Conservation (phyloP, 306 rosid genomes). For the Dalbergia cultrata region DNA sequence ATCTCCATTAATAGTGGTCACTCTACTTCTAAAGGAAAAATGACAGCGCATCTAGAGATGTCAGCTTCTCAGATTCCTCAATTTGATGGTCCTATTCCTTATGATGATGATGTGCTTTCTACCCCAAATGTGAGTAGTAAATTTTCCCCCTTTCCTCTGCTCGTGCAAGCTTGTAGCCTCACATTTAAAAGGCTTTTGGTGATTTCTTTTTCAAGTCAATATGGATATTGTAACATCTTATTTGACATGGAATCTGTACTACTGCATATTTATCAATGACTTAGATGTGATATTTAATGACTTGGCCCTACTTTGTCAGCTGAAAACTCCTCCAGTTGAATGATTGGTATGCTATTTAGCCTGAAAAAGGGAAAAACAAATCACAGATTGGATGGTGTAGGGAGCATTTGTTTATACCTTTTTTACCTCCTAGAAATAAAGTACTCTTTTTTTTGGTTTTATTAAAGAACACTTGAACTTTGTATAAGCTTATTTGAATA, state of each 20-base stretch:
- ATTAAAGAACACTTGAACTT: too few species aligned
- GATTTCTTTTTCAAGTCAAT: not conserved
- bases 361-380: too few species aligned
- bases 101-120: slow-evolving; percentile 82
- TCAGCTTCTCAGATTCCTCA: slow-evolving; percentile 79
- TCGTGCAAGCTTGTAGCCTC: not conserved
- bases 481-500: too few species aligned
- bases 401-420: too few species aligned
- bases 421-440: too few species aligned
- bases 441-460: too few species aligned
- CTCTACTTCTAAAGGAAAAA: slow-evolving; percentile 50
- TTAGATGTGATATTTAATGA: not conserved
- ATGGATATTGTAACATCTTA: not conserved
- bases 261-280: not conserved
- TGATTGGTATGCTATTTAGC: too few species aligned
- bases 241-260: slow-evolving; percentile 8
- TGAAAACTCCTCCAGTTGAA: not conserved
- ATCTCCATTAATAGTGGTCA: slow-evolving; percentile 48
- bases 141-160: not conserved
- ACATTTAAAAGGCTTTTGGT: not conserved
- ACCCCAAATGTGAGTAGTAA: slow-evolving; percentile 77
- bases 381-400: not conserved
- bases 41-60: slow-evolving; percentile 42
- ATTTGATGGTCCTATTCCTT: slow-evolving; percentile 89
- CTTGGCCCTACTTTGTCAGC: not conserved